phyloP scores from a whole-genome alignment of 495 filamentous ascomycete genomes.

The Daldinia caldariorum region DNA sequence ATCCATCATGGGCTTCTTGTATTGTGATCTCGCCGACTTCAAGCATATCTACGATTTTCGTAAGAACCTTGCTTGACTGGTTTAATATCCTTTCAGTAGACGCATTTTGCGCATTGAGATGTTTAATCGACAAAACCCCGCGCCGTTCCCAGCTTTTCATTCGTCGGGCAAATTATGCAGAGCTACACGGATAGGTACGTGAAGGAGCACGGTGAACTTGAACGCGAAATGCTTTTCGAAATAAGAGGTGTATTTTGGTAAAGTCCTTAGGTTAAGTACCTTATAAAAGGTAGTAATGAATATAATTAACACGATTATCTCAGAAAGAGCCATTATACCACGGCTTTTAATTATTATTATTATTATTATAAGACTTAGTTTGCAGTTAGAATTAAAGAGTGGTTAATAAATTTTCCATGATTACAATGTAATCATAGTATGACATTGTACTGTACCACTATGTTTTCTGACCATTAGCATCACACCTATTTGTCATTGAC shows the following conservation, averaged over 20 bases:
- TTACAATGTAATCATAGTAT: no score
- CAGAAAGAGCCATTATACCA: no score
- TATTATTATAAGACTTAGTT: no score
- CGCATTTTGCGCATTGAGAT: background rate
- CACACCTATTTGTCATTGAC: no score
- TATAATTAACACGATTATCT: no score
- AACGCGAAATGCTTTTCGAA: background rate
- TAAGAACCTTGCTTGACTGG: background rate
- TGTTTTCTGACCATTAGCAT: no score
- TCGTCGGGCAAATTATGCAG: background rate
- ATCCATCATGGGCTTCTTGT: constrained; percentile 34
- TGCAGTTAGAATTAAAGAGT: no score
- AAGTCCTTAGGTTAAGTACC: background rate
- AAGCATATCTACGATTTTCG: constrained; percentile 20
- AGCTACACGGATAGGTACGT: background rate
- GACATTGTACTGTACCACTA: no score
- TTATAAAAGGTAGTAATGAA: no score
- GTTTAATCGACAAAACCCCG: background rate
- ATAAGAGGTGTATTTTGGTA: background rate
- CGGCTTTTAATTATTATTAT: no score
- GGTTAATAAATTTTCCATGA: no score
- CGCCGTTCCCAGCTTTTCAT: background rate
- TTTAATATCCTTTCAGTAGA: background rate
- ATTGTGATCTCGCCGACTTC: constrained; percentile 43
- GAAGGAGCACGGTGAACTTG: background rate